Evolutionary conservation across 176 grass and related monocot species (phyloP), one percentile per base, ranked within the genome.

Genomic region (Pontederia paniculata): DNA sequence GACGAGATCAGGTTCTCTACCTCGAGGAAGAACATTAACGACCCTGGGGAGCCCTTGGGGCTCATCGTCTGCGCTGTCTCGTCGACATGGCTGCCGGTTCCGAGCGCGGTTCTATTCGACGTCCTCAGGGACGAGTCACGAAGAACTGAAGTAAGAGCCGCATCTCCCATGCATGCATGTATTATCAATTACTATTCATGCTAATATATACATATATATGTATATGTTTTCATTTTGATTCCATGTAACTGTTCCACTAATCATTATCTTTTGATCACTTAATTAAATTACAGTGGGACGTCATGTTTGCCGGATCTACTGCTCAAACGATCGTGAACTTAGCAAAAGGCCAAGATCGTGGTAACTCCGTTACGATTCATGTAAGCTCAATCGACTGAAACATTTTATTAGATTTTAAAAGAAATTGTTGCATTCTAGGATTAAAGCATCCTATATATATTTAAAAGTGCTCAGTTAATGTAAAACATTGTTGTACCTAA

Each of bases 11-110:
- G 70, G 19, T 60, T 78, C 73, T 74, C 28, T 37, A 37, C 55
- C 22, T 78, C 71, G 14, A 57, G 85, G 54, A 76, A 45, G 49
- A 89, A 73, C 64, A 23, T 53, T 42, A 76, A 57, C 13, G 83
- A 94, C 23, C 79, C 70, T 1, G 82, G 90, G 28, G 90, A 96
- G 71, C 85, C 79, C 17, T 70, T 49, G 52, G 90, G 90, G 4
- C 58, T 84, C 67, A 74, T 96, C 52, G 63, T 71, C 9, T 78
- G 79, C 63, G 82, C 79, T 18, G 90, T 78, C 71, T 31, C 74
- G 23, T 83, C 85, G 2, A 45, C 74, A 60, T 84, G 85, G 74
- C 65, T 96, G 45, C 85, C 85, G 23, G 71, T 96, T 57, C 74
- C 28, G 15, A 42, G 70, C 3, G 48, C 53, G n/a, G 17, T 55